Percentiles rank a stretch among this genome's conserved stretches.
These are phyloP conservation scores for Piper betle DNA, from an alignment of 164 flowering plant genomes.

Conservation along the genomic window DNA sequence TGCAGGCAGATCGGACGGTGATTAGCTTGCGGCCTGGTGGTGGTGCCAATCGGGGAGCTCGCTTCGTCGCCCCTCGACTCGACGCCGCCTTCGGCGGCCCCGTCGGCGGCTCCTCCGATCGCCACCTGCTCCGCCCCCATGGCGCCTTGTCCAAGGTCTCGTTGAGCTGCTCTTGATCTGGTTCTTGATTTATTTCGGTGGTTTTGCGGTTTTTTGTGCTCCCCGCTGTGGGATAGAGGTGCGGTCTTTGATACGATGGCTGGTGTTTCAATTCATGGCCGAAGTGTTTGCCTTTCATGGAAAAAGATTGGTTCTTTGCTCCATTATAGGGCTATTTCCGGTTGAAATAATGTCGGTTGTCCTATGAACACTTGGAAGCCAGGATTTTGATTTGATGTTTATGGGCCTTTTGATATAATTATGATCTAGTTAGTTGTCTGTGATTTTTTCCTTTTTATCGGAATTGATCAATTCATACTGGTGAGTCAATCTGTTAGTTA, in stretches of 20 bases:
- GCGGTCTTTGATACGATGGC: not conserved
- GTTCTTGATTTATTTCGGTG: not conserved
- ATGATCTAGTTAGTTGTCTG: too few species aligned
- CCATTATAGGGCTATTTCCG: too few species aligned
- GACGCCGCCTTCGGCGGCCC: constrained; percentile 29
- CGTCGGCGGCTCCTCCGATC: constrained; percentile 11
- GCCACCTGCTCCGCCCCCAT: constrained; percentile 1
- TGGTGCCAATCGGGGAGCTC: constrained; percentile 50
- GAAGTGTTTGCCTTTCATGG: not conserved
- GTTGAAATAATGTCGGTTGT: too few species aligned
- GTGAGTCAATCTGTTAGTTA: too few species aligned
- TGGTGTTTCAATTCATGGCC: too few species aligned
- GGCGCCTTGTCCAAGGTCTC: constrained; percentile 30
- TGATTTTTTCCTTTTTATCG: too few species aligned
- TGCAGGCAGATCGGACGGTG: constrained; percentile 91
- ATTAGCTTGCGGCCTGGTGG: constrained; percentile 94
- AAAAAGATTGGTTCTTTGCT: too few species aligned
- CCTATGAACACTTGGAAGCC: too few species aligned
- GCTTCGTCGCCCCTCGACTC: constrained; percentile 43
- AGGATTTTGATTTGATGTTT: too few species aligned
- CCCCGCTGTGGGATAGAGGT: not conserved
- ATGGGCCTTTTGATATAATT: too few species aligned
- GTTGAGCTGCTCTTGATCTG: not conserved
- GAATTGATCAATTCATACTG: too few species aligned
- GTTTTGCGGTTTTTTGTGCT: not conserved